Evolutionary conservation across 2,329 filamentous ascomycete genomes (phyloP).

Genomic region (Fusarium sp.): DNA sequence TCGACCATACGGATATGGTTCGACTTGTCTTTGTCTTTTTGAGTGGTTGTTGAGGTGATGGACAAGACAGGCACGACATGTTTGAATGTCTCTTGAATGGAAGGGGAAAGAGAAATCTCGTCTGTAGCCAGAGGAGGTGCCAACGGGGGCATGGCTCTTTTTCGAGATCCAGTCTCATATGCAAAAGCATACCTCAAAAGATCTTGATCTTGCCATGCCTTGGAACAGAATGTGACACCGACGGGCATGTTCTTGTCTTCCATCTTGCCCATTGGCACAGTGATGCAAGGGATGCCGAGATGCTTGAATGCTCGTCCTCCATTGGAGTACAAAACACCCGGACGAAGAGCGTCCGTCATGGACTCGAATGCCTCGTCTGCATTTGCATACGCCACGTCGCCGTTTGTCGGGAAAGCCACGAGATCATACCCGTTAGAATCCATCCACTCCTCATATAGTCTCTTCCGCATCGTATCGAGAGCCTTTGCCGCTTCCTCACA

Average conservation of each 20-base stretch:
- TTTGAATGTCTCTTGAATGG: background rate
- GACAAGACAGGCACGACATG: background rate
- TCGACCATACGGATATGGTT: background rate
- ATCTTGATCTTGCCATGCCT: background rate
- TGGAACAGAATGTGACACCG: conserved; percentile 57
- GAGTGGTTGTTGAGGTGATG: background rate
- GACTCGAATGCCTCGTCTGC: background rate
- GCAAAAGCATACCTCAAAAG: background rate
- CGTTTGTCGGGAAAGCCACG: background rate
- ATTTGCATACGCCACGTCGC: background rate
- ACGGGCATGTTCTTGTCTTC: conserved; percentile 60
- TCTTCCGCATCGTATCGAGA: background rate
- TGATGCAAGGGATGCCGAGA: conserved; percentile 64
- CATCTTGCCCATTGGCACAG: conserved; percentile 64
- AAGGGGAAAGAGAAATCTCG: background rate
- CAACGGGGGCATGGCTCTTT: background rate
- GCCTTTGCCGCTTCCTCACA: background rate
- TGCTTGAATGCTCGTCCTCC: conserved; percentile 64
- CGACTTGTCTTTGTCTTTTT: background rate
- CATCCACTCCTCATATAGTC: background rate
- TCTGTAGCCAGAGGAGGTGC: background rate
- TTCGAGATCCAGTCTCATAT: background rate
- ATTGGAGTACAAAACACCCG: conserved; percentile 65
- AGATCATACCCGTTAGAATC: background rate
- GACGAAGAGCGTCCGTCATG: conserved; percentile 27